These are phyloP conservation scores for Xylaria sp. DNA, from an alignment of 2,329 filamentous ascomycete species.

Conservation along the genomic window DNA sequence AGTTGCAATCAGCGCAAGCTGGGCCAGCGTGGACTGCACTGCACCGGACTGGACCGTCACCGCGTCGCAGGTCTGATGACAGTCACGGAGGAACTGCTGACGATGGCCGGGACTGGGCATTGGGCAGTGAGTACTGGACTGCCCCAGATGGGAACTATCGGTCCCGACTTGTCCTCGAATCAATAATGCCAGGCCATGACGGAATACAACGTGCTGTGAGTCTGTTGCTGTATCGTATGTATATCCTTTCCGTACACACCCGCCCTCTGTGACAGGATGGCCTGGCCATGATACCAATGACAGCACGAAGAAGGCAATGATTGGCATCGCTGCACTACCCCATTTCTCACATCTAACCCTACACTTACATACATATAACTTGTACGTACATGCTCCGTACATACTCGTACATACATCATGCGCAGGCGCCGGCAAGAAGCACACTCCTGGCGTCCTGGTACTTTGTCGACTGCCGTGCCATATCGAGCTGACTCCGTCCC, in stretches of 20 bases:
- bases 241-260: background rate
- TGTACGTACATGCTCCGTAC: too few relatives aligned
- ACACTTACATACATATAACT: background rate
- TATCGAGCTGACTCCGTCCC: background rate
- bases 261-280: conserved; percentile 5
- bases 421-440: background rate
- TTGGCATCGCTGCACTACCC: conserved; percentile 1
- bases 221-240: background rate
- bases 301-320: background rate
- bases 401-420: background rate
- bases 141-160: conserved; percentile 4
- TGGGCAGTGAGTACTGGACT: background rate
- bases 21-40: too few relatives aligned
- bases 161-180: conserved; percentile 5
- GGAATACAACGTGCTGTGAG: too few relatives aligned
- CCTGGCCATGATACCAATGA: background rate
- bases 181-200: background rate
- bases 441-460: background rate
- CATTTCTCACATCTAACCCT: background rate
- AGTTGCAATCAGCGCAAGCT: background rate
- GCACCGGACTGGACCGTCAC: background rate
- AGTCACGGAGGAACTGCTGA: conserved; percentile 2
- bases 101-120: background rate
- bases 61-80: conserved; percentile 1
- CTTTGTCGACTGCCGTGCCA: background rate